Percentiles rank a stretch among this genome's conserved stretches.
These are phyloP conservation scores for Xylaria bambusicola DNA, from an alignment of 495 filamentous ascomycete species.

Conservation along the genomic window DNA sequence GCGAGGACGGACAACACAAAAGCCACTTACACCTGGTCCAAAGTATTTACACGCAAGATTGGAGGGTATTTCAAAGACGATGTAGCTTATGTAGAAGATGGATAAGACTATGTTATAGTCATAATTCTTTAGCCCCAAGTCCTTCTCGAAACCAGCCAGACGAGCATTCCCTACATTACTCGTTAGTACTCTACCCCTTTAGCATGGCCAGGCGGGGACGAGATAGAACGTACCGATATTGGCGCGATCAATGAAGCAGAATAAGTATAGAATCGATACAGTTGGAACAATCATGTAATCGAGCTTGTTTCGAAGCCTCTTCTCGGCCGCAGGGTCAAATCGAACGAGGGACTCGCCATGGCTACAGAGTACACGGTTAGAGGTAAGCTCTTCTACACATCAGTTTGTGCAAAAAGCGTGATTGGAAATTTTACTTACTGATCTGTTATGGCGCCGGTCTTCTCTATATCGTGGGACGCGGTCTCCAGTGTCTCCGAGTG, in stretches of 20 bases:
- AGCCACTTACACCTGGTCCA: slow-evolving; percentile 46
- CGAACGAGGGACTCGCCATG: slow-evolving; percentile 58
- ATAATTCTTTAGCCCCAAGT: slow-evolving; percentile 62
- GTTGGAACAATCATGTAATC: slow-evolving; percentile 56
- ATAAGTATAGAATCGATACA: slow-evolving; percentile 58
- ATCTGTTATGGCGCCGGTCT: slow-evolving; percentile 54
- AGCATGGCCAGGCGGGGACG: neutral
- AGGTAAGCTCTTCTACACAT: too few relatives aligned
- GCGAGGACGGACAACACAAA: neutral
- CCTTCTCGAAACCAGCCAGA: slow-evolving; percentile 61
- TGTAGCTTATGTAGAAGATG: slow-evolving; percentile 70
- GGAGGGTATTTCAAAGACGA: slow-evolving; percentile 65
- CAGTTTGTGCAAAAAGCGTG: too few relatives aligned
- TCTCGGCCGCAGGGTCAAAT: slow-evolving; percentile 61
- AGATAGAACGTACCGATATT: slow-evolving; percentile 56
- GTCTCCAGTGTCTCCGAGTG: slow-evolving; percentile 5
- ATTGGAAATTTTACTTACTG: slow-evolving; percentile 47
- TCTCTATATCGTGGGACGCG: slow-evolving; percentile 6
- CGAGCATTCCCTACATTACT: slow-evolving; percentile 44
- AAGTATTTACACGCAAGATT: slow-evolving; percentile 66
- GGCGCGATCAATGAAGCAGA: slow-evolving; percentile 65
- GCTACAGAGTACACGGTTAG: slow-evolving; percentile 31
- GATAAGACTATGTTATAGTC: slow-evolving; percentile 71
- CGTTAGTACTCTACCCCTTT: neutral
- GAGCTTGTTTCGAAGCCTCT: slow-evolving; percentile 54